Base-by-base conservation (phyloP, 768 basidiomycete genomes). In the Macrocybe gigantea region DNA sequence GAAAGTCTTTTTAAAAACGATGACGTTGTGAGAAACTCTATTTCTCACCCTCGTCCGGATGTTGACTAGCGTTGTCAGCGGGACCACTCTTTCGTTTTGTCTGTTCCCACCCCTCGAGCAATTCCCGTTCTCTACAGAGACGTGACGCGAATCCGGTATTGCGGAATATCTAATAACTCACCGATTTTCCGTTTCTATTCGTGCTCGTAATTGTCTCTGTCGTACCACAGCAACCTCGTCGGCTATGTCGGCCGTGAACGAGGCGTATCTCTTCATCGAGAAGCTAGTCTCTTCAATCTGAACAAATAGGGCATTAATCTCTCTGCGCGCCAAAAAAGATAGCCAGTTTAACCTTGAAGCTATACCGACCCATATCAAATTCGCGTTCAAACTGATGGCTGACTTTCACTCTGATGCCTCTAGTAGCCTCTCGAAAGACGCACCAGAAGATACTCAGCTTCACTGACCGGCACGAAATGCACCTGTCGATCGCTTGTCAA, bases 281-380 rank as follows among this genome's bases (percentile, higher is more conserved):
- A 86, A 79, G 1, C 60, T 64, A 0, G 67, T 67, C 4, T 69
- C 61, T 53, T 83, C 73, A 37, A 83, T 70, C 72, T 80, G 22
- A 22, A 39, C 11, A 45, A 44, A 1, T 12, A 12, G 38, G 30
- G 13, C 32, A 48, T 54, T 50, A 59, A n/a, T 43, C 37, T 40
- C 33, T 13, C 7, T 43, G 41, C 32, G 53, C 8, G 11, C 5
- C 3, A 5, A 9, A 34, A 38, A 38, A 39, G 10, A 14, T 41
- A 1, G 10, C 3, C 22, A 5, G 6, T 44, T 44, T 37, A 39
- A 77, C 78, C 67, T 78, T 66, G 56, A 81, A 80, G 33, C 53
- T 48, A 55, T 81, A 79, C 45, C 64, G 68, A 22, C 80, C 81
- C 0, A 74, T 68, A 53, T 80, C 73, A 47, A 81, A 82, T 33